Conservation (phyloP, 768 basidiomycete species). For the Hirschioporus abietinus region DNA sequence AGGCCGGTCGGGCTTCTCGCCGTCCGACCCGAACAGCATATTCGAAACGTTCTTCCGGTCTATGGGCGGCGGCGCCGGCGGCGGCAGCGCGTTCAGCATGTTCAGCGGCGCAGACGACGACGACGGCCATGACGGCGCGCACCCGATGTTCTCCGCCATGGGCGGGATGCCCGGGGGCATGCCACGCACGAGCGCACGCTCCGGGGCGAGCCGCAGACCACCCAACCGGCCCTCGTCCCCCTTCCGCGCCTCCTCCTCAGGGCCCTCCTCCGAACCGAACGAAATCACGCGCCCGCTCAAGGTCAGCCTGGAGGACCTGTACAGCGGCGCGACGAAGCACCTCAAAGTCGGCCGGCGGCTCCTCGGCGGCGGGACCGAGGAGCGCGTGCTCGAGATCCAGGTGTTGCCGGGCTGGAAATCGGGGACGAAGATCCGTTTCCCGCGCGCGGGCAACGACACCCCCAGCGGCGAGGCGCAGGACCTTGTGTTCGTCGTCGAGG, state of each 20-base stretch:
- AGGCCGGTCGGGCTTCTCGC: conserved; percentile 53
- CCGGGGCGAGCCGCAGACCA: conserved; percentile 23
- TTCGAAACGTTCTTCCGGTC: conserved; percentile 76
- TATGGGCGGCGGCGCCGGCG: conserved; percentile 39
- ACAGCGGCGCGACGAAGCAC: conserved; percentile 78
- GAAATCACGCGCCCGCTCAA: conserved; percentile 82
- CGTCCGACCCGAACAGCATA: conserved; percentile 80
- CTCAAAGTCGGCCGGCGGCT: conserved; percentile 79
- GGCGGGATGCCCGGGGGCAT: conserved; percentile 47
- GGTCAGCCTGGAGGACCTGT: conserved; percentile 81
- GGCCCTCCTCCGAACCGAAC: conserved; percentile 28
- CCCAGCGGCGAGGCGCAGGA: conserved; percentile 68
- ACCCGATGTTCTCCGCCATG: conserved; percentile 9
- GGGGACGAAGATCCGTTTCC: conserved; percentile 91
- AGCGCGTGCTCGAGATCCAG: conserved; percentile 78
- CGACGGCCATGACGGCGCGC: background rate
- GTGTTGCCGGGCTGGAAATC: conserved; percentile 92
- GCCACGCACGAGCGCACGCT: conserved; percentile 28
- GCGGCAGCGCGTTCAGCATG: conserved; percentile 4
- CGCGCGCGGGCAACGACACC: conserved; percentile 79
- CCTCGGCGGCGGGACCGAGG: conserved; percentile 70
- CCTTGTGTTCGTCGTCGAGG: conserved; percentile 95
- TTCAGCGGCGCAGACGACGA: conserved; percentile 5
- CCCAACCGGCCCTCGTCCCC: conserved; percentile 18
- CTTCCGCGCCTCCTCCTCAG: conserved; percentile 19